phyloP scores from a whole-genome alignment of 176 grass and related monocot species.

The Echinochloa phyllopogon region DNA sequence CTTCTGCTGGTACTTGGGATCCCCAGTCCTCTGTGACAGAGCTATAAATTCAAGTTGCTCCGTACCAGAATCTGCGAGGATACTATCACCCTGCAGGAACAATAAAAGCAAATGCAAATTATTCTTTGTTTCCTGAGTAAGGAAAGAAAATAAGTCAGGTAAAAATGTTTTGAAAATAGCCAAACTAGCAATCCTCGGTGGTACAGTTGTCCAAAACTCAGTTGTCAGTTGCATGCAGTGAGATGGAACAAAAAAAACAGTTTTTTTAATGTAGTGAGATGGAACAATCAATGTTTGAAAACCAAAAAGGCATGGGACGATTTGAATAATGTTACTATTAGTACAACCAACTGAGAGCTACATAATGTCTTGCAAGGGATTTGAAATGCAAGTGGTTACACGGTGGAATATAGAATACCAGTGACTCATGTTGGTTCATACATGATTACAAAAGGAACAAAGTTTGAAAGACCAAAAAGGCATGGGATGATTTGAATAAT shows the following conservation, averaged over 20 bases:
- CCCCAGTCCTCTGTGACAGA: conserved; percentile 90
- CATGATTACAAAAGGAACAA: conserved; percentile 38
- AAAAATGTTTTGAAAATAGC: not conserved
- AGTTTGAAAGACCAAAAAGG: not conserved
- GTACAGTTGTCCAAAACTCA: not conserved
- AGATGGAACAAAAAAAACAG: not conserved
- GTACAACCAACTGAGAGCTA: conserved; percentile 29
- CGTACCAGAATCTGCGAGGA: conserved; percentile 96
- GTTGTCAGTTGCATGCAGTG: not conserved
- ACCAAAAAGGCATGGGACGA: not conserved
- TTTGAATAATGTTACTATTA: conserved; percentile 18
- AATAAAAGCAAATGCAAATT: conserved; percentile 18
- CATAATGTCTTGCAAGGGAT: conserved; percentile 9
- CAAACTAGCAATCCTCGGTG: conserved; percentile 2
- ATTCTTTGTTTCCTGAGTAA: conserved; percentile 14
- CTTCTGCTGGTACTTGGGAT: conserved; percentile 93
- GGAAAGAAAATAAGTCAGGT: conserved; percentile 28
- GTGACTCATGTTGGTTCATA: conserved; percentile 86
- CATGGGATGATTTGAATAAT: not conserved
- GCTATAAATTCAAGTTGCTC: conserved; percentile 99
- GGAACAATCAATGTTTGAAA: not conserved
- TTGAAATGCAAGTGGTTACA: not conserved
- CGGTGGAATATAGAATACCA: conserved; percentile 36
- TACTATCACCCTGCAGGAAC: conserved; percentile 77
- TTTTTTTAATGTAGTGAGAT: conserved; percentile 4